Percentiles rank a stretch among this genome's conserved stretches.
phyloP scores from a whole-genome alignment of 306 rosid genomes.

The Arachis stenosperma region DNA sequence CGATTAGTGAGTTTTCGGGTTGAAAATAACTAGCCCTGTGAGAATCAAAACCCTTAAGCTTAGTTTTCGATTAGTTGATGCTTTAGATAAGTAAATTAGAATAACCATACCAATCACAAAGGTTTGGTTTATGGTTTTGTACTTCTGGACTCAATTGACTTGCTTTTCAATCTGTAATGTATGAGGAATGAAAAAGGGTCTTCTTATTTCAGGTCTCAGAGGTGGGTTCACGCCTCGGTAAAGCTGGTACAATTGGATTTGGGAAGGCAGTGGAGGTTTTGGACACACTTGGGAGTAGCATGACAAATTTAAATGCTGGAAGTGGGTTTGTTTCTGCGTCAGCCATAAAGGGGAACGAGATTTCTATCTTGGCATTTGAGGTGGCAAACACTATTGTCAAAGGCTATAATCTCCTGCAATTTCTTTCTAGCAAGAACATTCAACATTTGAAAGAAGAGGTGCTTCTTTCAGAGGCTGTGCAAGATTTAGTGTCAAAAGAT shows the following conservation, averaged over 20 bases:
- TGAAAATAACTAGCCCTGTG: no score
- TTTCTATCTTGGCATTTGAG: slow-evolving; percentile 76
- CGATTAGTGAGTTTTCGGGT: no score
- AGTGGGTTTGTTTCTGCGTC: slow-evolving; percentile 65
- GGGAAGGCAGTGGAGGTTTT: slow-evolving; percentile 79
- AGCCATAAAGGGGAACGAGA: slow-evolving; percentile 69
- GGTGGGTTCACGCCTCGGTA: slow-evolving; percentile 70
- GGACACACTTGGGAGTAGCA: slow-evolving; percentile 90
- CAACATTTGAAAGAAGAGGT: slow-evolving; percentile 66
- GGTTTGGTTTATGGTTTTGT: not conserved
- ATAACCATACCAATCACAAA: not conserved
- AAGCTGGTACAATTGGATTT: slow-evolving; percentile 60
- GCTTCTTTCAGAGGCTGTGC: slow-evolving; percentile 67
- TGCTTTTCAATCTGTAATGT: not conserved
- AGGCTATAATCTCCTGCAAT: slow-evolving; percentile 72
- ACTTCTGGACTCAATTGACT: not conserved
- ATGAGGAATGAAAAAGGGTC: slow-evolving; percentile 24
- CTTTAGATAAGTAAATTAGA: no score
- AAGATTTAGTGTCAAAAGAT: slow-evolving; percentile 69
- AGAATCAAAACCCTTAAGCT: no score
- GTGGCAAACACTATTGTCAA: slow-evolving; percentile 81
- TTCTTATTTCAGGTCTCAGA: slow-evolving; percentile 66
- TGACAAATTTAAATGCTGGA: slow-evolving; percentile 68
- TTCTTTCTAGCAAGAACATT: slow-evolving; percentile 58
- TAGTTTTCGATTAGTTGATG: no score